These are phyloP conservation scores for Claviceps digitariae DNA, from an alignment of 2,329 filamentous ascomycete species.

Conservation along the genomic window DNA sequence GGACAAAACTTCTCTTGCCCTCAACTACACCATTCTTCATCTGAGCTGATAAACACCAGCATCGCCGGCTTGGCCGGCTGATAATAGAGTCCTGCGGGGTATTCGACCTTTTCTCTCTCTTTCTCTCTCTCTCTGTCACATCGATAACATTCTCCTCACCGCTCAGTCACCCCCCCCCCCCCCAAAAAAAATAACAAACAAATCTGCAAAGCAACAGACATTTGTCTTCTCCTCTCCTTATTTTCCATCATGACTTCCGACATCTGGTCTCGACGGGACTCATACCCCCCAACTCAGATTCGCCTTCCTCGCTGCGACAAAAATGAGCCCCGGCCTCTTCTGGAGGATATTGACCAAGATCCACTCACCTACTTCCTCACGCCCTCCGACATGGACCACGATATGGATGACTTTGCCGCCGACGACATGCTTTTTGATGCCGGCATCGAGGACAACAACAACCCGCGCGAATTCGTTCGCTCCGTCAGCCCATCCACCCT, in stretches of 20 bases:
- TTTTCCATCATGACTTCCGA: slow-evolving; percentile 20
- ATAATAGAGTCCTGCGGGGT: background rate
- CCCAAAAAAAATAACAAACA: background rate
- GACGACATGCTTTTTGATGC: slow-evolving; percentile 41
- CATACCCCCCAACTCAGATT: slow-evolving; percentile 39
- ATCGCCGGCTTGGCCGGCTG: slow-evolving; percentile 3
- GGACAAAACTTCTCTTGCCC: background rate
- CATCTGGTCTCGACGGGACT: slow-evolving; percentile 26
- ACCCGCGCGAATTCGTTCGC: slow-evolving; percentile 32
- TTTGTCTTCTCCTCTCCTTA: too few species aligned
- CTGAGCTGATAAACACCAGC: slow-evolving; percentile 1
- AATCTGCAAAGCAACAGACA: background rate
- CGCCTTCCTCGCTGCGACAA: slow-evolving; percentile 25
- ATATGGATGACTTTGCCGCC: slow-evolving; percentile 25
- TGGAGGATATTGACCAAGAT: slow-evolving; percentile 37
- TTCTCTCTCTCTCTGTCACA: background rate
- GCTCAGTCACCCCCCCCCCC: too few species aligned
- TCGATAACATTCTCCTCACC: background rate
- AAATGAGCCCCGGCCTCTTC: slow-evolving; percentile 25
- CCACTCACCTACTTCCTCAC: slow-evolving; percentile 44
- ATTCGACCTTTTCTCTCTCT: background rate
- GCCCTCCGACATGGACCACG: slow-evolving; percentile 28
- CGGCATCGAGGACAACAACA: slow-evolving; percentile 38
- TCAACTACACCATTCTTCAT: background rate
- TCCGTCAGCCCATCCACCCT: slow-evolving; percentile 45